Conservation (phyloP, 257 asterid genomes). For the Solanum sparsipilum region DNA sequence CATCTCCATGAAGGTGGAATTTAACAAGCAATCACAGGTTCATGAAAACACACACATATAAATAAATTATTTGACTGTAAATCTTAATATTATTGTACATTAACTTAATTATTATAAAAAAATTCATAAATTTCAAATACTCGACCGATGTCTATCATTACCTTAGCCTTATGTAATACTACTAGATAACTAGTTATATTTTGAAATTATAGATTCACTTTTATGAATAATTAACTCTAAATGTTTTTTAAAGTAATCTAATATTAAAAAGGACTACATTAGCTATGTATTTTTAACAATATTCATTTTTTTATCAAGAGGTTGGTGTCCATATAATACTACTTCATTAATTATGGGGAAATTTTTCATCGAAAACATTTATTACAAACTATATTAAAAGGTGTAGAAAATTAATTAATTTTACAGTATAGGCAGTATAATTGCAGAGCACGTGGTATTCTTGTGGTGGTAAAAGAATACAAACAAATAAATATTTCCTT, state of each 20-base stretch:
- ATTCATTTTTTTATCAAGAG: background rate
- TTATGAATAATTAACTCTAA: background rate
- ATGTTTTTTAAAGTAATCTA: background rate
- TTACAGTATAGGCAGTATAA: background rate
- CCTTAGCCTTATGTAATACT: background rate
- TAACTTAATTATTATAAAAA: background rate
- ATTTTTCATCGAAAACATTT: background rate
- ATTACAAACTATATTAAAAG: background rate
- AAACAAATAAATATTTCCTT: background rate
- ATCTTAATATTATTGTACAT: background rate
- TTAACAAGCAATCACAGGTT: background rate
- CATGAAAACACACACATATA: background rate
- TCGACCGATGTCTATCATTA: fast-evolving
- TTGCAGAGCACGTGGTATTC: background rate
- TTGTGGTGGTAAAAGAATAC: background rate
- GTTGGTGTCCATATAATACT: background rate
- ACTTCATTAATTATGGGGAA: background rate
- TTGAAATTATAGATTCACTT: background rate
- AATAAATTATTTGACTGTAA: background rate
- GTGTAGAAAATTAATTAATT: background rate
- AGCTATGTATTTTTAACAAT: background rate
- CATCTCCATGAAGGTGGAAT: background rate
- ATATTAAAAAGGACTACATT: background rate
- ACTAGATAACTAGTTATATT: background rate
- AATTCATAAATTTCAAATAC: background rate